Conservation (phyloP, 2,329 filamentous ascomycete genomes). For the Sporothrix schenckii region DNA sequence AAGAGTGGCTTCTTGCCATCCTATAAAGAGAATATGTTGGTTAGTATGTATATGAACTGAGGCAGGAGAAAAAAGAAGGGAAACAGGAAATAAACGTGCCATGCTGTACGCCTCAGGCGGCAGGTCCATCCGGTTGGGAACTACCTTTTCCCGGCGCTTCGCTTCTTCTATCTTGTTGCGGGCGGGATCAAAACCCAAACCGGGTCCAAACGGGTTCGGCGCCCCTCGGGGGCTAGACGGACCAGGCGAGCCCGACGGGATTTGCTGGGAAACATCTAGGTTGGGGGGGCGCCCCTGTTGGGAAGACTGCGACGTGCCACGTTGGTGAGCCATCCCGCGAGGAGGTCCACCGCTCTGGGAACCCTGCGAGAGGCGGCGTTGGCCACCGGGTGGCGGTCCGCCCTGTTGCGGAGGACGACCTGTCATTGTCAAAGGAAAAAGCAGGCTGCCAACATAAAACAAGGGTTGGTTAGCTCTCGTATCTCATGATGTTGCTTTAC, state of each 20-base stretch:
- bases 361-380: constrained; percentile 28
- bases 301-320: constrained; percentile 1
- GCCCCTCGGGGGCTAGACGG: constrained; percentile 12
- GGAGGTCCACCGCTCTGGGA: constrained; percentile 28
- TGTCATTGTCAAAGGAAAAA: neutral
- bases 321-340: constrained; percentile 9
- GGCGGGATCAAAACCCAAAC: constrained; percentile 52
- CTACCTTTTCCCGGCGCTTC: constrained; percentile 37
- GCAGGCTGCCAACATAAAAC: neutral
- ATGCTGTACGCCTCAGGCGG: constrained; percentile 59
- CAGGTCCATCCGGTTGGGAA: constrained; percentile 56
- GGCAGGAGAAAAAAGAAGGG: neutral
- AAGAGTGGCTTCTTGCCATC: constrained; percentile 41
- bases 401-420: neutral
- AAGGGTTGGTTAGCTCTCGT: neutral
- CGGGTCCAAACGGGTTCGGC: constrained; percentile 31
- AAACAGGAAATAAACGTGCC: constrained; percentile 40
- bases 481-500: neutral
- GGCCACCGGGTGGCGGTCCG: constrained; percentile 7
- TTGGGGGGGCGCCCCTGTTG: constrained; percentile 22
- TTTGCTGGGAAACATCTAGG: constrained; percentile 1
- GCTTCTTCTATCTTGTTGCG: constrained; percentile 37
- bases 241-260: constrained; percentile 10
- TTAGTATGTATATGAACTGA: constrained; percentile 33
- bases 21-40: constrained; percentile 32